phyloP scores from a whole-genome alignment of 2,329 filamentous ascomycete species.

The Neodidymelliopsis sp. region DNA sequence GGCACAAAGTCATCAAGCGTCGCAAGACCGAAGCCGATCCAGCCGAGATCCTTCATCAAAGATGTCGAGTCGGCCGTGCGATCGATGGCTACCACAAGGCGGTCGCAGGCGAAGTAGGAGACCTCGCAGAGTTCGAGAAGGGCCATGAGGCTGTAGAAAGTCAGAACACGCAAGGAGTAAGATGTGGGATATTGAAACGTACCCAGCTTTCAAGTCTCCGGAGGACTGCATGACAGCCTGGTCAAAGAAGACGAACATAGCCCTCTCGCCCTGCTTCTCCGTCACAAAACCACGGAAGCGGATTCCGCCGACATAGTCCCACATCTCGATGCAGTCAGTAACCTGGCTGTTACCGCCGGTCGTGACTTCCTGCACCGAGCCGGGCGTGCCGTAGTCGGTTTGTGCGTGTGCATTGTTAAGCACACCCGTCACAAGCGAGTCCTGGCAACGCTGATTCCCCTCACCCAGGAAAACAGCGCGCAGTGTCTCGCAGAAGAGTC shows the following conservation, averaged over 20 bases:
- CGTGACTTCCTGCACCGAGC: constrained; percentile 32
- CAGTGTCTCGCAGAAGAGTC: constrained; percentile 98
- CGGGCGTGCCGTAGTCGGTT: constrained; percentile 39
- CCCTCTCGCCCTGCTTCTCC: constrained; percentile 72
- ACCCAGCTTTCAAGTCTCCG: constrained; percentile 87
- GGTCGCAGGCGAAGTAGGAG: constrained; percentile 73
- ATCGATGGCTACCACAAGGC: constrained; percentile 83
- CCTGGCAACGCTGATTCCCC: constrained; percentile 77
- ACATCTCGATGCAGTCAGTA: constrained; percentile 76
- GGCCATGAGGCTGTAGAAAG: constrained; percentile 68
- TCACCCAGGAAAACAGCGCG: constrained; percentile 94
- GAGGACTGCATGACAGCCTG: constrained; percentile 66
- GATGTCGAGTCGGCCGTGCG: constrained; percentile 68
- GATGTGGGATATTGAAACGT: constrained; percentile 51
- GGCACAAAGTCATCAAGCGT: constrained; percentile 79
- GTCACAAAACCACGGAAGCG: constrained; percentile 87
- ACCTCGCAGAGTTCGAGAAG: constrained; percentile 86
- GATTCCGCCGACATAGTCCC: constrained; percentile 84
- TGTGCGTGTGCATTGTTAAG: constrained; percentile 43
- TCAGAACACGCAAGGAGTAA: constrained; percentile 20
- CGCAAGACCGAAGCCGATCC: constrained; percentile 88
- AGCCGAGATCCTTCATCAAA: constrained; percentile 83
- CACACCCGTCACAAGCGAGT: constrained; percentile 89
- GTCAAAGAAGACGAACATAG: constrained; percentile 90
- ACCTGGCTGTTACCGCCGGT: constrained; percentile 46